These are phyloP conservation scores for Carnegiea gigantea DNA, from an alignment of 179 eudicot genomes.

Conservation along the genomic window DNA sequence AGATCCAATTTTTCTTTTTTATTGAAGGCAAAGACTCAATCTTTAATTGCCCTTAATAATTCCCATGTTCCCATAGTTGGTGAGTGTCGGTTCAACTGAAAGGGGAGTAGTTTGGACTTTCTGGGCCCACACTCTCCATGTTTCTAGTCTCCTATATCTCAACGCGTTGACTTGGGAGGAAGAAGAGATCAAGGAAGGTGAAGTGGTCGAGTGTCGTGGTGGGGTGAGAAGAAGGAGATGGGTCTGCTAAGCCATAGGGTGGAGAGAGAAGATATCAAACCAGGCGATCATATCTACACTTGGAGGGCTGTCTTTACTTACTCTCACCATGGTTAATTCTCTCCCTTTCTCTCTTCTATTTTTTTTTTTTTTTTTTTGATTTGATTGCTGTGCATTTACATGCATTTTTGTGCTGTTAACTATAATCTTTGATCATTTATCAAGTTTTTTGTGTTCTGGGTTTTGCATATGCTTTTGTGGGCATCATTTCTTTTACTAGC, in stretches of 20 bases:
- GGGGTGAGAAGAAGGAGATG: conserved; percentile 22
- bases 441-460: not conserved
- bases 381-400: not conserved
- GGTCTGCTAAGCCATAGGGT: conserved; percentile 57
- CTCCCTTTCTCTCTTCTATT: not conserved
- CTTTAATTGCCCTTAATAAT: not conserved
- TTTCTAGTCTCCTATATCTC: not conserved
- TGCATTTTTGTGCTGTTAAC: not conserved
- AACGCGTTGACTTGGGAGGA: not conserved
- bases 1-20: not conserved
- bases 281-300: conserved; percentile 84
- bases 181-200: not conserved
- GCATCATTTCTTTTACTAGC: not conserved
- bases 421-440: not conserved
- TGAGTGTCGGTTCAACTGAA: conserved; percentile 10
- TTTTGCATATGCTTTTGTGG: not conserved
- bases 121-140: not conserved
- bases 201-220: conserved; percentile 16
- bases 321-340: conserved; percentile 68
- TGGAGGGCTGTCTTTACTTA: conserved; percentile 78
- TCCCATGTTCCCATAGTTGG: not conserved
- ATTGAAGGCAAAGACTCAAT: not conserved
- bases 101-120: not conserved
- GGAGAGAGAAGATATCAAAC: conserved; percentile 57
- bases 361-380: not conserved